Evolutionary conservation across 2,329 filamentous ascomycete genomes (phyloP), one percentile per base, ranked within the genome.

Genomic region (Botrytis pseudocinerea): DNA sequence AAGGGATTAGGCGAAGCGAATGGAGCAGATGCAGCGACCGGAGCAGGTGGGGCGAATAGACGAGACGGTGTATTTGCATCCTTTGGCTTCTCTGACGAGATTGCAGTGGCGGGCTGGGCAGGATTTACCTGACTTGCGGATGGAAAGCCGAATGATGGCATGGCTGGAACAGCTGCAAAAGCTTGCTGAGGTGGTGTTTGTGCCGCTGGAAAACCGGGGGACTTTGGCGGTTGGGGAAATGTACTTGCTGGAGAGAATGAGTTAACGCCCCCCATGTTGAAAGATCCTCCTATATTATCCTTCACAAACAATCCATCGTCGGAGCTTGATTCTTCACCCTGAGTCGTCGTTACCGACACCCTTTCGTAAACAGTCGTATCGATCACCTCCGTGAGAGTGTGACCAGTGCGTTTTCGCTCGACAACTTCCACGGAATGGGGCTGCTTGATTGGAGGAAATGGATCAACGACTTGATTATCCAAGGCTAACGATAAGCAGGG

Each of bases 351-450:
- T 61, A 66, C 69, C 14, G 65, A 51, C 20, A 40, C 57, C 32
- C 25, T 81, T 75, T 86, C 85, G 68, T 82, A 88, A 18, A 90
- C 82, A 1, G 87, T 90, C 48, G 82, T 81, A 76, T 88, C 87
- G 44, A 91, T 88, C 35, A 89, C 82, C 40, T 87, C 82, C 4
- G 88, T 84, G 3, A 91, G 82, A 18, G 86, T 81, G 64, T 83
- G 83, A 18, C 81, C 80, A 9, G 85, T 85, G 40, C 90, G 87
- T 79, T 92, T 92, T 66, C 82, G 83, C 80, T 91, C 90, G 12
- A 92, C 89, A 25, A 91, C 79, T 9, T 77, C 80, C 18, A 83
- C 82, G 1, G 89, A 91, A 75, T 87, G 89, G 25, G 86, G 82
- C 76, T 91, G 89, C 44, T 84, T 83, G 6, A 89, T 80, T 68